Evolutionary conservation across 2,329 filamentous ascomycete species (phyloP).

Genomic region (Aureobasidium sp.): DNA sequence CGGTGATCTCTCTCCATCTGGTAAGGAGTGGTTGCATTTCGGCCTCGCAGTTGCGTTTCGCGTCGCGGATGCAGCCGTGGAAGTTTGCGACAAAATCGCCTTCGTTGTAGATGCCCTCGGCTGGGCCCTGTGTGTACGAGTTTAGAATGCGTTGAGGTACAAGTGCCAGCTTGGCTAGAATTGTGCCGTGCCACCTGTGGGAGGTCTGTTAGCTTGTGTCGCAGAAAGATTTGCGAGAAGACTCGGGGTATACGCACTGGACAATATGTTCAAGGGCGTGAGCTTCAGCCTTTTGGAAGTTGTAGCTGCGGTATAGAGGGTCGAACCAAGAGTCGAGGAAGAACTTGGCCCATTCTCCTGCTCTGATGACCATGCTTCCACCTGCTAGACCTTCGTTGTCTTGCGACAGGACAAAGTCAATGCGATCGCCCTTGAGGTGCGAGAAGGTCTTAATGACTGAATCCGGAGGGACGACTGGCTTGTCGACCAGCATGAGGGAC

Average conservation of each 20-base stretch:
- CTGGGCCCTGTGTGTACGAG: conserved; percentile 54
- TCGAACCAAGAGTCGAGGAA: conserved; percentile 96
- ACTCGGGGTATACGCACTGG: conserved; percentile 29
- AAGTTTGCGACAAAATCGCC: conserved; percentile 82
- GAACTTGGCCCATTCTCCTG: conserved; percentile 85
- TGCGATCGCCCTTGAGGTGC: conserved; percentile 66
- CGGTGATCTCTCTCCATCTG: conserved; percentile 26
- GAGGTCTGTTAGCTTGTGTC: conserved; percentile 53
- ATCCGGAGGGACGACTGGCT: conserved; percentile 84
- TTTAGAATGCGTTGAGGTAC: conserved; percentile 82
- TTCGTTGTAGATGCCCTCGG: conserved; percentile 53
- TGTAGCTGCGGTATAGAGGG: conserved; percentile 85
- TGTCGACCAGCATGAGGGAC: conserved; percentile 71
- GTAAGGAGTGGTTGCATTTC: conserved; percentile 53
- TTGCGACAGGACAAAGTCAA: conserved; percentile 77
- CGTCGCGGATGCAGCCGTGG: conserved; percentile 57
- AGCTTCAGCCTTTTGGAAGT: conserved; percentile 88
- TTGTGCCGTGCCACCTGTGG: conserved; percentile 87
- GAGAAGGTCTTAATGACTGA: conserved; percentile 93
- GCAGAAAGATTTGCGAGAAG: not conserved
- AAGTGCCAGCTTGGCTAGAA: conserved; percentile 80
- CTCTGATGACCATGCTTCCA: conserved; percentile 72
- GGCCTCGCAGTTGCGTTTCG: conserved; percentile 53
- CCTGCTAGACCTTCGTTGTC: conserved; percentile 71
- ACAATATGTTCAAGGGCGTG: conserved; percentile 68